Conservation (phyloP, 148 eudicot species). For the Nyssa sinensis region DNA sequence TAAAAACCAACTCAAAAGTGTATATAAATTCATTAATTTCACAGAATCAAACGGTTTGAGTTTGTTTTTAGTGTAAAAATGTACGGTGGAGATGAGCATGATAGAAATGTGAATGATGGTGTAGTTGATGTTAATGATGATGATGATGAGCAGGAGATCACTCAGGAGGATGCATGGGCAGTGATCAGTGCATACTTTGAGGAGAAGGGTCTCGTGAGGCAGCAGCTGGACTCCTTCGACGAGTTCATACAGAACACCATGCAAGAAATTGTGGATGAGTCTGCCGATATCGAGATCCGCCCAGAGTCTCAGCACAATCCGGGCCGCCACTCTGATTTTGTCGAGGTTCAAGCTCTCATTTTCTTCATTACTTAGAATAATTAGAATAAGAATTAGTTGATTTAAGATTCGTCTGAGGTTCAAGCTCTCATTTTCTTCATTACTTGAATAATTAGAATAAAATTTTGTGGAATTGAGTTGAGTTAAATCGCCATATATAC, state of each 20-base stretch:
- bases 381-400: too few species aligned
- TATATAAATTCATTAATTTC: not conserved
- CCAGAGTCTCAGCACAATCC: constrained; percentile 98
- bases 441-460: too few species aligned
- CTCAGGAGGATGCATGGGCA: constrained; percentile 97
- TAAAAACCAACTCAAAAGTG: not conserved
- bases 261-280: constrained; percentile 97
- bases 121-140: not conserved
- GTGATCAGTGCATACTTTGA: constrained; percentile 94
- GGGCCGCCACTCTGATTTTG: constrained; percentile 75
- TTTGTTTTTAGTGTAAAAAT: not conserved
- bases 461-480: too few species aligned
- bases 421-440: too few species aligned
- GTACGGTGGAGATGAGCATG: constrained; percentile 10
- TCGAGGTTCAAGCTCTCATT: constrained; percentile 71
- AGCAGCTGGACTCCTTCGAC: constrained; percentile 90
- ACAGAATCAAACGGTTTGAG: not conserved
- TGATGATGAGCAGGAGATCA: constrained; percentile 66
- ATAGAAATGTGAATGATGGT: constrained; percentile 7
- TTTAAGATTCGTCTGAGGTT: not conserved
- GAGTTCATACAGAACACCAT: constrained; percentile 98
- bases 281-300: constrained; percentile 88
- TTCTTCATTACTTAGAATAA: too few species aligned
- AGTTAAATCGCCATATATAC: too few species aligned
- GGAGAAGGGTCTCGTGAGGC: constrained; percentile 89